A percentile compares a stretch with the other conserved stretches of the same genome.
These are phyloP conservation scores for Fusarium pseudonygamai DNA, from an alignment of 2,329 filamentous ascomycete genomes.

Conservation along the genomic window DNA sequence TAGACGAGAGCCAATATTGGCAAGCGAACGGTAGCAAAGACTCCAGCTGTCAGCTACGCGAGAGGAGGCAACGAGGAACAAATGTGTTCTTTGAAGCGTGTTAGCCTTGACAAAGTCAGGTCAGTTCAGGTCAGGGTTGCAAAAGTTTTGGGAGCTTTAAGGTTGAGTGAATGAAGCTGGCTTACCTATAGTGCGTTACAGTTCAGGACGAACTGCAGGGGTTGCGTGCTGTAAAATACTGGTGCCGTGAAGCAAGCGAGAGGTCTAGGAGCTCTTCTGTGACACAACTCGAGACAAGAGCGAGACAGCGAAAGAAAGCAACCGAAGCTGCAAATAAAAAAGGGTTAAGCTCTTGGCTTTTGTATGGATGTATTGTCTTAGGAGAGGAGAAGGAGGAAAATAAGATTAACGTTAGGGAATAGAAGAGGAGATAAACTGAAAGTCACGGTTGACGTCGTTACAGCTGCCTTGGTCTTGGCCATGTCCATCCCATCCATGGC, in stretches of 20 bases:
- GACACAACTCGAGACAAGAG: slow-evolving; percentile 39
- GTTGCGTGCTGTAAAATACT: slow-evolving; percentile 12
- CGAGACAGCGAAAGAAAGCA: slow-evolving; percentile 28
- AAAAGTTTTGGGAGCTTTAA: slow-evolving; percentile 20
- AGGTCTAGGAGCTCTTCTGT: slow-evolving; percentile 29
- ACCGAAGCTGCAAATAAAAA: background rate
- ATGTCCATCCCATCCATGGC: slow-evolving; percentile 11
- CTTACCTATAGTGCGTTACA: slow-evolving; percentile 15
- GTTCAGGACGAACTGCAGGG: slow-evolving; percentile 19
- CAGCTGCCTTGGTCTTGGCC: slow-evolving; percentile 17
- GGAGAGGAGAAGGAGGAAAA: background rate
- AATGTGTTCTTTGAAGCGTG: slow-evolving; percentile 20
- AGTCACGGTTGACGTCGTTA: slow-evolving; percentile 26
- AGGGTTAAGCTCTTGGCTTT: slow-evolving; percentile 21
- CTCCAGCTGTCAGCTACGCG: slow-evolving; percentile 5
- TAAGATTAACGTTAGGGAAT: background rate
- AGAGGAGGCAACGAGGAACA: slow-evolving; percentile 5
- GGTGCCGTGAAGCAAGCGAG: slow-evolving; percentile 21
- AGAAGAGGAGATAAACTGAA: slow-evolving; percentile 13
- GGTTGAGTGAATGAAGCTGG: slow-evolving; percentile 14
- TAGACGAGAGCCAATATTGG: slow-evolving; percentile 18
- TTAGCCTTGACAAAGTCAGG: slow-evolving; percentile 17
- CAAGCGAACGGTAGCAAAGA: slow-evolving; percentile 13
- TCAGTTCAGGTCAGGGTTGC: slow-evolving; percentile 24
- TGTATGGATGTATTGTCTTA: slow-evolving; percentile 2